Evolutionary conservation across 352 stramenopile genomes (phyloP).

Genomic region (Globisporangium carolinianum): DNA sequence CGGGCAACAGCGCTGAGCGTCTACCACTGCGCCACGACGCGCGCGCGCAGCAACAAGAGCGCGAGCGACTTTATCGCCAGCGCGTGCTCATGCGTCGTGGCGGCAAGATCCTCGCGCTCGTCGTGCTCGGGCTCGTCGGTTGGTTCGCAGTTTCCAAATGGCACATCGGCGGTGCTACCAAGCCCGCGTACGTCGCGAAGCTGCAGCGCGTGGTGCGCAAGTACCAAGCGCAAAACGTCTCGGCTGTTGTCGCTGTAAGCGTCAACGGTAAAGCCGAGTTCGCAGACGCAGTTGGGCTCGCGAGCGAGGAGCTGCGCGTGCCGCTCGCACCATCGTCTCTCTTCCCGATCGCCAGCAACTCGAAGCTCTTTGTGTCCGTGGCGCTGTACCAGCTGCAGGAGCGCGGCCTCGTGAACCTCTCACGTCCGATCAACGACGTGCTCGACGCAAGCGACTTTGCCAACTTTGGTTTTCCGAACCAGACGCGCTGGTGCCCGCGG

Average conservation of each 20-base stretch:
- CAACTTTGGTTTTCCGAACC: constrained; percentile 32
- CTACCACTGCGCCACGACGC: constrained; percentile 4
- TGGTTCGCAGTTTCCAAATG: not conserved
- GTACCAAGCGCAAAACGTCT: constrained; percentile 18
- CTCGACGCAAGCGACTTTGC: constrained; percentile 32
- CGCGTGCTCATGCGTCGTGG: not conserved
- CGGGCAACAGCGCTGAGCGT: not conserved
- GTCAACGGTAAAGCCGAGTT: constrained; percentile 37
- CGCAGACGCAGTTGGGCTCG: constrained; percentile 24
- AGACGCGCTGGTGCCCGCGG: constrained; percentile 39
- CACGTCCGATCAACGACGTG: constrained; percentile 26
- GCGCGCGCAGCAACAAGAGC: not conserved
- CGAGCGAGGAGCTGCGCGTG: constrained; percentile 36
- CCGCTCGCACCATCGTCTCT: constrained; percentile 29
- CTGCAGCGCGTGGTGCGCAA: not conserved
- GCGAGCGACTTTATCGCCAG: not conserved
- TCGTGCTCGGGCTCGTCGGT: not conserved
- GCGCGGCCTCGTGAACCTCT: constrained; percentile 27
- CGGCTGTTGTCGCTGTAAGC: constrained; percentile 34
- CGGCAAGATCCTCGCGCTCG: not conserved
- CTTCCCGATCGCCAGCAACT: constrained; percentile 52
- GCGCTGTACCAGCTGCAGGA: constrained; percentile 57
- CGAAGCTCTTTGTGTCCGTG: constrained; percentile 44
- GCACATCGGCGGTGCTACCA: not conserved
- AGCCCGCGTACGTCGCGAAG: not conserved